Base-by-base conservation (phyloP, 2,329 filamentous ascomycete species). In the Ceratocystis ficicola region DNA sequence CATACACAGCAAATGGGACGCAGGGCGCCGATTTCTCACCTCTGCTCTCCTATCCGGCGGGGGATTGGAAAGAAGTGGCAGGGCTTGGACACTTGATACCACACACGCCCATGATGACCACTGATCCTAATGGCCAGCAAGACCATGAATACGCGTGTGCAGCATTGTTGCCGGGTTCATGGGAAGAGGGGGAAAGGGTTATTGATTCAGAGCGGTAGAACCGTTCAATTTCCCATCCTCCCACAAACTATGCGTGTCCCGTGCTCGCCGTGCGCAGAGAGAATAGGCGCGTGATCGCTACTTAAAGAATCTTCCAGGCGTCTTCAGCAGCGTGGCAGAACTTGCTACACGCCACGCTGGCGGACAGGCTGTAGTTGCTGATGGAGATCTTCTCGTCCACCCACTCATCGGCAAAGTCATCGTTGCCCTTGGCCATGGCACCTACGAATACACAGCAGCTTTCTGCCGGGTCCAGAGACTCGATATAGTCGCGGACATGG, bases 271-370 rank as follows among this genome's bases (percentile, higher is more conserved):
- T 59, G 55, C 22, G 22, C 25, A 59, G 55, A 36, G 55, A 59
- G 55, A 25, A 22, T 32, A 59, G 15, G n/a, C 32, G 32, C 41
- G 25, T 8, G 10, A 17, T 50, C 25, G 28, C 32, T 22, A 28
- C 59, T 81, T 86, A 99, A 72, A 96, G 83, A 71, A 99, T 89
- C 73, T 90, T 86, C 94, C 94, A 99, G 44, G 88, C 87, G 75
- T 99, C 94, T 77, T 99, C 94, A 55, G 92, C 93, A 50, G 93
- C 94, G 77, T 99, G 94, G 77, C 94, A 97, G 81, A 99, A 97
- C 77, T 97, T 99, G 84, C 93, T 96, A 82, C 94, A 99, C 55
- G 94, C 93, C 69, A 99, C 94, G 79, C 93, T 97, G 68, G 94
- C 94, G 73, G 90, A 96, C 69, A 99, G 82, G 73, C 92, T 96